Evolutionary conservation across 2,329 filamentous ascomycete species (phyloP).

Genomic region (Orbilia quercus): DNA sequence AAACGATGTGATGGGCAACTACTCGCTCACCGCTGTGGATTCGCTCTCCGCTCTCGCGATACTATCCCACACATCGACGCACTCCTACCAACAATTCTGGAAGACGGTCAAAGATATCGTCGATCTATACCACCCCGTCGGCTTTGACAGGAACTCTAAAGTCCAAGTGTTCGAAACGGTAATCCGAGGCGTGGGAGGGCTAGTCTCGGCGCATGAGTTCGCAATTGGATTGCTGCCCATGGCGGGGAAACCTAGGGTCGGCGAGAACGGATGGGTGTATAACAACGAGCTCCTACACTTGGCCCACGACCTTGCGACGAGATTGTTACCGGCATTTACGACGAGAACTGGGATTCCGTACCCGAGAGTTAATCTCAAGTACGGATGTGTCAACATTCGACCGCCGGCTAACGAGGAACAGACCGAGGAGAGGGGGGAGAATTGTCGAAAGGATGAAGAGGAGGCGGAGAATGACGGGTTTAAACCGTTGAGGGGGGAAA

Average conservation of each 20-base stretch:
- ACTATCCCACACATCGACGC: slow-evolving; percentile 71
- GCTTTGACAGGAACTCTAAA: slow-evolving; percentile 96
- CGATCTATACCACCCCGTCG: slow-evolving; percentile 68
- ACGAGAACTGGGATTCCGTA: slow-evolving; percentile 86
- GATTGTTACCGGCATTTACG: slow-evolving; percentile 91
- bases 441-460: slow-evolving; percentile 54
- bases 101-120: slow-evolving; percentile 63
- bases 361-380: slow-evolving; percentile 88
- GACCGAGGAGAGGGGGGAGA: slow-evolving; percentile 64
- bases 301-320: slow-evolving; percentile 83
- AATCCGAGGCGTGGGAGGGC: slow-evolving; percentile 88
- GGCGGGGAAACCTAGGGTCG: slow-evolving; percentile 73
- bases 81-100: slow-evolving; percentile 71
- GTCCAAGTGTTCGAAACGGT: slow-evolving; percentile 99
- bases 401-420: slow-evolving; percentile 69
- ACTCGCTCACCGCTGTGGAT: slow-evolving; percentile 94
- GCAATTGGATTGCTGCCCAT: slow-evolving; percentile 91
- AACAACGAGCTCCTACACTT: slow-evolving; percentile 90
- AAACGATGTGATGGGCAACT: slow-evolving; percentile 96
- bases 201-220: slow-evolving; percentile 93
- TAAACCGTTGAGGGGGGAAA: slow-evolving; percentile 68
- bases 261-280: slow-evolving; percentile 73
- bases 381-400: slow-evolving; percentile 79
- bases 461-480: slow-evolving; percentile 45
- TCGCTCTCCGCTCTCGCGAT: slow-evolving; percentile 94